Base-by-base conservation (phyloP, 208 protist genomes). In the Trypanosoma conorhini region DNA sequence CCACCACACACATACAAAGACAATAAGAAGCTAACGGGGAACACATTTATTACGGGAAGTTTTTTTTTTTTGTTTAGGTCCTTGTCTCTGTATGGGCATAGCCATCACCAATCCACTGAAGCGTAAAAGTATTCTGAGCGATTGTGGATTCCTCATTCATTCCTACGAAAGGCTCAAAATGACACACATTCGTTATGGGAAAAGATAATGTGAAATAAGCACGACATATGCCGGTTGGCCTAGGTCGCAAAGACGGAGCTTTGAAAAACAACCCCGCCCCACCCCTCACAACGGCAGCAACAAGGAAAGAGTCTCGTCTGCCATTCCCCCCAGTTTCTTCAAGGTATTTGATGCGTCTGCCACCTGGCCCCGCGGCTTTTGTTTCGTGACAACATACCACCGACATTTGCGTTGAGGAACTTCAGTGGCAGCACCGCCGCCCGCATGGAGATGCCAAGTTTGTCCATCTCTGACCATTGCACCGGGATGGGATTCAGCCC, bases 391-490 rank as follows among this genome's bases (percentile, higher is more conserved):
- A 96, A 70, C 71, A 93, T 65, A 22, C 91, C 88, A 35, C 76
- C 77, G 1, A 73, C 67, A 42, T 80, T 83, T 26, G 83, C 74
- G 59, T 91, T 72, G 24, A 97, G 74, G 61, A 97, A 97, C 62
- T 94, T 94, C 17, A 97, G 69, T 55, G 85, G 80, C 52, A 97
- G 70, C 50, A 95, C 90, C 12, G 90, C 85, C 19, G 88, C 68
- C 21, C 92, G 84, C 88, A 97, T 97, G 13, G 92, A 97, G 42
- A 97, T 85, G 31, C 92, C 92, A 24, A 97, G 77, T 70, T 97
- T 97, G 56, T 95, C 90, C 88, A 97, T 93, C 72, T 97, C 92
- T 22, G 92, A 96, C 90, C 92, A 97, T 79, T 94, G 85, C 64
- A 96, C 87, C n/a, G 92, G 80, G 66, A 97, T 94, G 0, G 92